Conservation (phyloP, 306 rosid genomes). For the Acacia crassicarpa region DNA sequence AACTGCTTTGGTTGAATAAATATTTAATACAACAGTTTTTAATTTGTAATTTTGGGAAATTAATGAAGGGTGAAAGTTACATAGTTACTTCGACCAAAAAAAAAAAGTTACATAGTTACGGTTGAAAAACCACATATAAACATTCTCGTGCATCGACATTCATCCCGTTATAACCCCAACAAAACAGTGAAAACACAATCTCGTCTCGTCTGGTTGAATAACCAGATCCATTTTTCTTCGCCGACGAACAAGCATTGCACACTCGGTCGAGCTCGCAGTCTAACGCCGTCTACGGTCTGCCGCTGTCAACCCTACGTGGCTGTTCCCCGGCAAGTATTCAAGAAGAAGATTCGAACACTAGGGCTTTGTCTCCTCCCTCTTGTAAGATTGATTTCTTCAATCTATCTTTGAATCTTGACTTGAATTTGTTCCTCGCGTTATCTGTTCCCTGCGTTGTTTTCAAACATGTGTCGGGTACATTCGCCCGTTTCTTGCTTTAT, state of each 20-base stretch:
- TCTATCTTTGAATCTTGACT: not conserved
- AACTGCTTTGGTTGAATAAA: too few species aligned
- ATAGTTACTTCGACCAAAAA: too few species aligned
- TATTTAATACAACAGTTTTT: too few species aligned
- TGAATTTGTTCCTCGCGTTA: not conserved
- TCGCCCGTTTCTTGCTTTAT: not conserved
- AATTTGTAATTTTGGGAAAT: too few species aligned
- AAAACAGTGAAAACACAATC: not conserved
- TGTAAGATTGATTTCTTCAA: not conserved
- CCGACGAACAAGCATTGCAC: not conserved
- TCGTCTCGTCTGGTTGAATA: not conserved
- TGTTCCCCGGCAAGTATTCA: not conserved
- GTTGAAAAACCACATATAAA: too few species aligned
- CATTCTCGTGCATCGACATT: too few species aligned
- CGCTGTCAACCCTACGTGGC: not conserved
- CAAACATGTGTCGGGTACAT: not conserved
- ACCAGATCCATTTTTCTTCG: not conserved
- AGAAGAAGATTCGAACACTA: not conserved
- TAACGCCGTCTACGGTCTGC: not conserved
- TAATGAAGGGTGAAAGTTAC: too few species aligned
- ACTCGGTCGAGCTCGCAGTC: not conserved
- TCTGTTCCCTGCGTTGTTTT: not conserved
- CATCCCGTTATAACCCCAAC: too few species aligned
- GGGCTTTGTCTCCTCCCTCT: not conserved
- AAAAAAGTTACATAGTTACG: too few species aligned